Base-by-base conservation (phyloP, 2,329 filamentous ascomycete species). In the Claviceps paspali region DNA sequence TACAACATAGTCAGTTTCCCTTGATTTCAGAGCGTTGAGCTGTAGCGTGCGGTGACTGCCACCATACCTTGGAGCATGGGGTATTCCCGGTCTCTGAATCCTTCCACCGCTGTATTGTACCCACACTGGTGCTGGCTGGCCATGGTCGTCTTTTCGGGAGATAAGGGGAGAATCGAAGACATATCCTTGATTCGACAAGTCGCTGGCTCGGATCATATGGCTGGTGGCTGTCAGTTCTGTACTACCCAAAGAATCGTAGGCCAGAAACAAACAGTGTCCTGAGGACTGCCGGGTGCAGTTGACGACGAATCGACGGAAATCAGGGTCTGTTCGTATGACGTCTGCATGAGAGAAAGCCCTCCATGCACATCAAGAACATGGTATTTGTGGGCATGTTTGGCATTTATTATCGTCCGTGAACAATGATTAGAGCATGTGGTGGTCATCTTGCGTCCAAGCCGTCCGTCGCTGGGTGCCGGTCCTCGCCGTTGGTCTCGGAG, bases 31-130 rank as follows among this genome's bases (percentile, higher is more conserved):
- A 33, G 14, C 19, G 19, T 38, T 24, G 12, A 17, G n/a, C n/a
- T 15, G 14, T 4, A 15, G 9, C 18, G 26, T 17, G 26, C 22
- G 19, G 14, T n/a, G n/a, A n/a, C 15, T 31, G 27, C 7, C 21
- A 14, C 14, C 6, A 28, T 52, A 79, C 79, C 76, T 60, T 70
- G 62, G 30, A 84, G 63, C 76, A 82, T 80, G 19, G 79, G 79
- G 55, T 75, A 84, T 47, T 84, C 77, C 24, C 51, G 51, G 12
- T 64, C 56, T 42, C 79, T 65, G 22, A 82, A 62, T 11, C 51
- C 51, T 52, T 81, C 75, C 14, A 84, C 65, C 23, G 59, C 58
- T 39, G 54, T 53, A 52, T 81, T 74, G 52, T 83, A 83, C 7
- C 29, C 36, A 33, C 22, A 9, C 12, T 33, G 22, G 17, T 27